Evolutionary conservation across 2,329 filamentous ascomycete species (phyloP).

Genomic region (Phaeosphaeria sp.): DNA sequence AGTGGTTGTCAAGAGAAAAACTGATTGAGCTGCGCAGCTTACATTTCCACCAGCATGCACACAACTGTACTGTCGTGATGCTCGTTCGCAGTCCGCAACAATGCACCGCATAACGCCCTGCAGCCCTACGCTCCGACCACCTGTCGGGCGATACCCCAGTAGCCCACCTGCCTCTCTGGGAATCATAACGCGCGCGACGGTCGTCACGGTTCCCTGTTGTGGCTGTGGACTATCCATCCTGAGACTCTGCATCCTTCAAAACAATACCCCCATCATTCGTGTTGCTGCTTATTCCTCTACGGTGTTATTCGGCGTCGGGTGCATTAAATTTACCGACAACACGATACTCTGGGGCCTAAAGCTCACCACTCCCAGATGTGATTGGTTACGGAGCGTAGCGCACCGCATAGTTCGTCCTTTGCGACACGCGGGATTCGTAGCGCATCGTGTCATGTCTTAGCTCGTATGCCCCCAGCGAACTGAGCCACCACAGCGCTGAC

Average conservation of each 20-base stretch:
- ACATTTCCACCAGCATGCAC: background rate
- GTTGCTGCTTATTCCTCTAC: background rate
- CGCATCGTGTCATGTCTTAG: background rate
- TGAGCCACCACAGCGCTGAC: conserved; percentile 6
- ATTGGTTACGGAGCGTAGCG: background rate
- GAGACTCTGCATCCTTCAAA: background rate
- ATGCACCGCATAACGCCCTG: background rate
- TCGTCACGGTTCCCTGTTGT: background rate
- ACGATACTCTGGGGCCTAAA: background rate
- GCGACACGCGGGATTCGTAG: background rate
- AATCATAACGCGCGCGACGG: background rate
- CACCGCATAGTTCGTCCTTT: background rate
- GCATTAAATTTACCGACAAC: background rate
- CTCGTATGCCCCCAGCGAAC: background rate
- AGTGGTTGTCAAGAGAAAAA: no score
- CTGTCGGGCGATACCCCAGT: background rate
- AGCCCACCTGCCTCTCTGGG: background rate
- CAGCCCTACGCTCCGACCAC: conserved; percentile 1
- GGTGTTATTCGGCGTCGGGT: background rate
- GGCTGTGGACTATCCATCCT: background rate
- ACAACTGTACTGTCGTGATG: background rate
- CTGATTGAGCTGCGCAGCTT: background rate
- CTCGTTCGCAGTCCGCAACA: background rate
- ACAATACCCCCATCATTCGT: background rate
- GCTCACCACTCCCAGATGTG: background rate